These are phyloP conservation scores for Fusarium verticillioides DNA, from an alignment of 2,329 filamentous ascomycete genomes.

Conservation along the genomic window DNA sequence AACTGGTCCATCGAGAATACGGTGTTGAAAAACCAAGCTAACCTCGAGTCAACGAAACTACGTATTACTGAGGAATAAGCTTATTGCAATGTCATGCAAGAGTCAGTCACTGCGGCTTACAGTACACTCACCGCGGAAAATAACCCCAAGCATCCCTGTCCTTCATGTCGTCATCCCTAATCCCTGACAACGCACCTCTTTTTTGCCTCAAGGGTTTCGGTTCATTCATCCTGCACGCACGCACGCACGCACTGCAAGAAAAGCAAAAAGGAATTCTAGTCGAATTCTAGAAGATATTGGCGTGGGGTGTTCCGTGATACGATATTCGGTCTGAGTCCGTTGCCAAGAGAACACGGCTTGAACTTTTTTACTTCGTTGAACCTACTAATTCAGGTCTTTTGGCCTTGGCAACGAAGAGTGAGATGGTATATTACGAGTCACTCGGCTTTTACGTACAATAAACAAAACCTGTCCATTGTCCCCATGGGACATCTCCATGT, in stretches of 20 bases:
- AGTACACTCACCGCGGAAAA: not conserved
- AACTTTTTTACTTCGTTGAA: not conserved
- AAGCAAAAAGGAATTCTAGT: constrained; percentile 26
- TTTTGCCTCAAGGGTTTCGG: constrained; percentile 7
- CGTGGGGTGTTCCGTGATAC: constrained; percentile 12
- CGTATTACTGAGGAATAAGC: not conserved
- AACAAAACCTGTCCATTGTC: constrained; percentile 18
- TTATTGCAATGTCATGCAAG: constrained; percentile 3
- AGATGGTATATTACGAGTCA: constrained; percentile 11
- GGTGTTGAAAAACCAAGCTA: not conserved
- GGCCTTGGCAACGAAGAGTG: not conserved
- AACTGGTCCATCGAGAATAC: not conserved
- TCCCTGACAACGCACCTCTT: constrained; percentile 10
- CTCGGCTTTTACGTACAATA: constrained; percentile 42
- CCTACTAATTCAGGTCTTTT: not conserved
- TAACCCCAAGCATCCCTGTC: constrained; percentile 19
- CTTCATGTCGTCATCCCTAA: constrained; percentile 25
- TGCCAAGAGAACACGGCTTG: constrained; percentile 10
- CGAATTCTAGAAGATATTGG: constrained; percentile 39
- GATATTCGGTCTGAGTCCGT: constrained; percentile 22
- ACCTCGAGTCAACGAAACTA: not conserved
- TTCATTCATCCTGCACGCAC: not conserved
- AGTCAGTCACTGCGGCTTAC: constrained; percentile 16
- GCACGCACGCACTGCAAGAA: not conserved
- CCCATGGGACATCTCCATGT: constrained; percentile 39